Evolutionary conservation across 768 basidiomycete species (phyloP), one percentile per base, ranked within the genome.

Genomic region (Leccinum truebloodii): DNA sequence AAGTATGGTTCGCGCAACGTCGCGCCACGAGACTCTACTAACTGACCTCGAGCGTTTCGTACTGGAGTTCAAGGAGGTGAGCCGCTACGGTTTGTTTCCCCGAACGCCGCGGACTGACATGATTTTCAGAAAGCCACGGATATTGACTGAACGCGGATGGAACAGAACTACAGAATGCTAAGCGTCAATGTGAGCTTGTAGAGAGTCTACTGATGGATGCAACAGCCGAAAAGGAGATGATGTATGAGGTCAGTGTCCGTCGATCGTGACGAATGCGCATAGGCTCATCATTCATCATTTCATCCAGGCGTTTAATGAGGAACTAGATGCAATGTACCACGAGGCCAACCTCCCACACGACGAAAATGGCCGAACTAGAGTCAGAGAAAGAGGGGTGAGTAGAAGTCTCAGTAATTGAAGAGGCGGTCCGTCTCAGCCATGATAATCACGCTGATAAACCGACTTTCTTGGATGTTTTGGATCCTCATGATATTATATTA

Each of bases 301-400:
- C 55, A 49, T 50, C 3, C 62, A 95, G 94, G 90, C 92, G 3
- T 95, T 97, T 77, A 96, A 97, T 71, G 92, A 94, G 70, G 94
- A 96, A 71, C 81, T 97, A 30, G 93, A 95, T 64, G 86, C 84
- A 16, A 92, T 96, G 91, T 96, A 87, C 75, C 88, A 89, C 55
- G 92, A 95, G 60, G 85, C 84, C 26, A 84, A 89, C 61, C 83
- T 95, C 52, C 92, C 94, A 12, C 86, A 86, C 22, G 85, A 88
- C 52, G 91, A 94, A 67, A 63, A 68, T 94, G 55, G 81, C 85
- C 48, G 89, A 92, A 73, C 71, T 81, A 37, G 89, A 93, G 72
- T 75, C 86, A 65, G 87, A 94, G 72, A 83, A 85, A 59, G 89
- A 92, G 73, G 89, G 94, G 91, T 95, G 71, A 67, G 89, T 80